Base-by-base conservation (phyloP, 306 rosid genomes). In the Lathyrus tuberosus region DNA sequence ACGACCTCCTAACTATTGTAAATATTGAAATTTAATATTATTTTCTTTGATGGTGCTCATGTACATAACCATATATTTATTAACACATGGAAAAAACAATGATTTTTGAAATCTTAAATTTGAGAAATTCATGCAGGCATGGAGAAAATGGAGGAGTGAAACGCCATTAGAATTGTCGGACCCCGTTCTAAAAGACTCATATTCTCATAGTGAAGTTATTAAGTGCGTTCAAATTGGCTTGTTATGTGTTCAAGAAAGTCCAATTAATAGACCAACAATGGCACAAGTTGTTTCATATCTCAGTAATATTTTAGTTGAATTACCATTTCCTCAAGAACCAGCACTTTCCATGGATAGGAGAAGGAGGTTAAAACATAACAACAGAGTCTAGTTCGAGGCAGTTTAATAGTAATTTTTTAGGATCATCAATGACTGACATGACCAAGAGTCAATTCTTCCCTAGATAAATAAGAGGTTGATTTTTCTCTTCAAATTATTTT, bases 111-210 rank as follows among this genome's bases (percentile, higher is more conserved):
- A 26, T 35, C 30, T 46, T 75, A 38, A 60, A 48, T 51, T 51
- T 7, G 30, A 8, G 30, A 71, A 38, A 38, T 54, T 31, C 2
- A 15, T 76, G 79, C 65, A 82, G 87, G 82, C 79, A 58, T 86
- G 91, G 88, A 80, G 35, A 52, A 74, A 53, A 18, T 84, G 82
- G 85, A 79, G 41, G 16, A 71, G 80, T 4, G 71, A 83, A 14
- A 53, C 17, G 8, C 37, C 80, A 1, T 57, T 72, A 12, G 74
- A 79, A 38, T 48, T 81, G 43, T 35, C 79, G 78, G 90, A 88
- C 75, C 84, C 80, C 3, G 18, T 46, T 10, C 26, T 88, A 6
- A 40, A 37, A 51, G 73, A 73, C 4, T 43, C 77, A 10, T 77
- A 18, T 38, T 67, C 65, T 8, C 65, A 38, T 13, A 16, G 9